Evolutionary conservation across 2,329 filamentous ascomycete species (phyloP).

Genomic region (Alternaria infectoria): DNA sequence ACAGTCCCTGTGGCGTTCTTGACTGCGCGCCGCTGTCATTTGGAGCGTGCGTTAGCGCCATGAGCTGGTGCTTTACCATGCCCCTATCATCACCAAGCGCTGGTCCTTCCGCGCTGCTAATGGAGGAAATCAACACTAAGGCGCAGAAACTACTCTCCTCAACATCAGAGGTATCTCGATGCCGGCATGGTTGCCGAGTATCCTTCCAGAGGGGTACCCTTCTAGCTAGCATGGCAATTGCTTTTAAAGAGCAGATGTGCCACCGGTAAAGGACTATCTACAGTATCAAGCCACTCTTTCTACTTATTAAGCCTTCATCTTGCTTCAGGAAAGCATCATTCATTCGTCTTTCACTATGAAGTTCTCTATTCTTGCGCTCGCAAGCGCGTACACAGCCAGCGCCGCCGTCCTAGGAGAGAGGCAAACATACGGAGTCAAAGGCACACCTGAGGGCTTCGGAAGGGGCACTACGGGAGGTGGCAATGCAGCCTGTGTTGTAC

Average conservation of each 20-base stretch:
- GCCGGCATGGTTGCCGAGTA: neutral
- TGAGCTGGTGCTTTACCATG: neutral
- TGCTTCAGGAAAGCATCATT: neutral
- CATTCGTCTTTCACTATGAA: constrained; percentile 3
- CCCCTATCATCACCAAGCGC: neutral
- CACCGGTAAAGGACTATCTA: neutral
- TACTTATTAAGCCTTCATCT: neutral
- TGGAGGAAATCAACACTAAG: constrained; percentile 1
- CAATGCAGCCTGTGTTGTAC: constrained; percentile 14
- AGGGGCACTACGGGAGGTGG: constrained; percentile 20
- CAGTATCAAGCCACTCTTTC: neutral
- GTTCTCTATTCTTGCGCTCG: constrained; percentile 1
- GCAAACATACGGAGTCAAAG: neutral
- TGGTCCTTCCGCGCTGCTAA: neutral
- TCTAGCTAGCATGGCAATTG: neutral
- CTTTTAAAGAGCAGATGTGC: neutral
- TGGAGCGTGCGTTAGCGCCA: neutral
- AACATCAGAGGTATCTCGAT: neutral
- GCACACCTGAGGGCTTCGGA: constrained; percentile 10
- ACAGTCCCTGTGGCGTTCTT: neutral
- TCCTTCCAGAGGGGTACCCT: neutral
- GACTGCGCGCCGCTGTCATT: neutral
- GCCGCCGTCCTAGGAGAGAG: constrained; percentile 3
- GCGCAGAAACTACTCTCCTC: neutral
- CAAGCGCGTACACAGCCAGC: constrained; percentile 1